Evolutionary conservation across 257 asterid species (phyloP).

Genomic region (Prunella vulgaris): DNA sequence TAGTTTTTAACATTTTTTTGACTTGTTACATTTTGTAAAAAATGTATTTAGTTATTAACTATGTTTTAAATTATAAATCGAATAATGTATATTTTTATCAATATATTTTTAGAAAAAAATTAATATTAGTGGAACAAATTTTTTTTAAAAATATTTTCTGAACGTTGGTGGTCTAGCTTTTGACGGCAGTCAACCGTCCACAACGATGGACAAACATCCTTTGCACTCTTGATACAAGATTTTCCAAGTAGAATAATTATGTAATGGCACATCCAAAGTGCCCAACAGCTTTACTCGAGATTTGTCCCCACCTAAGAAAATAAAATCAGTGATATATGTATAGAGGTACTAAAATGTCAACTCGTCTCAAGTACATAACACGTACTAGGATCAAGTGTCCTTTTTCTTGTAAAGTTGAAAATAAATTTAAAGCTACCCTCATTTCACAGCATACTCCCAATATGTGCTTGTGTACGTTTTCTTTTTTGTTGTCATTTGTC

Average conservation of each 20-base stretch:
- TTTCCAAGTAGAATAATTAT: not conserved
- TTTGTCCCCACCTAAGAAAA: not conserved
- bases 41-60: no score
- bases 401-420: not conserved
- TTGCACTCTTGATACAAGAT: no score
- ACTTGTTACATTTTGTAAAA: no score
- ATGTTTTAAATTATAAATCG: no score
- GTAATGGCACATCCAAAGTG: not conserved
- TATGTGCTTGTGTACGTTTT: not conserved
- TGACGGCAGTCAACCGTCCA: no score
- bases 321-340: not conserved
- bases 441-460: not conserved
- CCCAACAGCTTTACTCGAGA: not conserved
- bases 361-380: constrained; percentile 4
- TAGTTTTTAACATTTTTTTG: no score
- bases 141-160: no score
- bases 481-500: not conserved
- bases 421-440: not conserved
- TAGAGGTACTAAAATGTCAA: not conserved
- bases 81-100: no score
- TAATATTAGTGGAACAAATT: no score
- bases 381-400: not conserved
- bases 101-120: no score
- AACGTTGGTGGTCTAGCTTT: no score
- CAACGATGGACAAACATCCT: no score